Percentiles rank a stretch among this genome's conserved stretches.
phyloP scores from a whole-genome alignment of 2,329 filamentous ascomycete species.

The Neofusicoccum ribis region DNA sequence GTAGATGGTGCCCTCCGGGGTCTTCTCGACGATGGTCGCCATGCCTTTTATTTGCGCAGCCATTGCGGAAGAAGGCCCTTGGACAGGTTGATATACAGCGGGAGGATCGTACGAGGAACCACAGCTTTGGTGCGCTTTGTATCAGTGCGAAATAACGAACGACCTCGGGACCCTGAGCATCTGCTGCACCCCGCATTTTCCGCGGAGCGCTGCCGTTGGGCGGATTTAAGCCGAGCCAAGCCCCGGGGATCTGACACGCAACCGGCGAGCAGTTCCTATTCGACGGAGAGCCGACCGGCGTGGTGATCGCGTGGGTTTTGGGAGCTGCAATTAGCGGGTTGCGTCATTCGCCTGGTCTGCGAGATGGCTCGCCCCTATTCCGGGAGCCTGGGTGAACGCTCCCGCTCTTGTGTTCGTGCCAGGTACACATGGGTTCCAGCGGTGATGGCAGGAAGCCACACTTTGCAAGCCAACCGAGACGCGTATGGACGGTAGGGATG shows the following conservation, averaged over 20 bases:
- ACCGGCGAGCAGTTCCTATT: neutral
- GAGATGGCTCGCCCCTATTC: neutral
- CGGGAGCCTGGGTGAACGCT: too few species aligned
- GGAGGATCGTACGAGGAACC: neutral
- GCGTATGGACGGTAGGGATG: too few species aligned
- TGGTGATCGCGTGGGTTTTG: neutral
- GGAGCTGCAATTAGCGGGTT: neutral
- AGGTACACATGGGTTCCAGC: too few species aligned
- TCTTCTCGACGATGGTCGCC: slow-evolving; percentile 37
- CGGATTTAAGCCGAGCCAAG: slow-evolving; percentile 1
- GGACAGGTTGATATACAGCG: neutral
- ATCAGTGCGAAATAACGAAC: neutral
- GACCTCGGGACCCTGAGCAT: slow-evolving; percentile 4
- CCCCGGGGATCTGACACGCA: neutral
- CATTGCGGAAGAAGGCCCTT: neutral
- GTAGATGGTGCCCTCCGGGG: slow-evolving; percentile 32
- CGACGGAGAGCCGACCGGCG: neutral
- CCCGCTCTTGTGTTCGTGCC: too few species aligned
- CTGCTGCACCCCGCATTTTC: slow-evolving; percentile 9
- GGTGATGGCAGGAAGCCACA: too few species aligned
- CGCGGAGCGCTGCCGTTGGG: neutral
- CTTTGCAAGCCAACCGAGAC: too few species aligned
- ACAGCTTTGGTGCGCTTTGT: neutral
- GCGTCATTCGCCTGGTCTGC: neutral
- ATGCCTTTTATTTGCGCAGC: slow-evolving; percentile 22